Evolutionary conservation across 345 rosid species (phyloP), one percentile per base, ranked within the genome.

Genomic region (Brassica incana): DNA sequence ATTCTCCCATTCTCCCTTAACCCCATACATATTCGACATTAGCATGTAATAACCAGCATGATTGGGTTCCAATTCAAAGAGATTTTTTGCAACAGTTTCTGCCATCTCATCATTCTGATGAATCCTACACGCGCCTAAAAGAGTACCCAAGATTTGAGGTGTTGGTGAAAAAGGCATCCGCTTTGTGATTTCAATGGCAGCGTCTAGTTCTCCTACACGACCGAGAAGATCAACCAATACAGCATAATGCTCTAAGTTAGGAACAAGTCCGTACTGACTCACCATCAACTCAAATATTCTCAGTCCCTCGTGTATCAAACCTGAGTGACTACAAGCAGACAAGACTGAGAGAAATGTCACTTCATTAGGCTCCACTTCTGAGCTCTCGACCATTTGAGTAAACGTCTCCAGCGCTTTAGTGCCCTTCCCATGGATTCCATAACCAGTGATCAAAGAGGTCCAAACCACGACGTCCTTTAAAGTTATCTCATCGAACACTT

Each of bases 171-270:
- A 79, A 56, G 89, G 86, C 87, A 87, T 85, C 58, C 33, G 72
- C 29, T 45, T 74, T 18, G 83, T 78, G 15, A 90, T 66, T 45
- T 83, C 82, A 75, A 78, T 50, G 5, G 90, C 94, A 68, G 78
- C 72, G 18, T 76, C 81, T 71, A 90, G 16, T 61, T 83, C 81
- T 62, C 92, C 90, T 5, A 48, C 71, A 16, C 88, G 90, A 50
- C 88, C 92, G 38, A 88, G 88, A 71, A 90, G 90, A 83, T 90
- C 94, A 58, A 88, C 90, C 80, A 87, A 43, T 36, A 88, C 87
- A 32, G 88, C 85, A 63, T 86, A 90, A 62, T 88, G 90, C 75
- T 88, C 88, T 2, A 81, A 63, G 80, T 30, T 76, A 2, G 85
- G 89, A 56, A 65, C 73, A 77, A 82, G 45, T 81, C 67, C 14